Evolutionary conservation across 768 basidiomycete species (phyloP).

Genomic region (Cystofilobasidium ferigula): DNA sequence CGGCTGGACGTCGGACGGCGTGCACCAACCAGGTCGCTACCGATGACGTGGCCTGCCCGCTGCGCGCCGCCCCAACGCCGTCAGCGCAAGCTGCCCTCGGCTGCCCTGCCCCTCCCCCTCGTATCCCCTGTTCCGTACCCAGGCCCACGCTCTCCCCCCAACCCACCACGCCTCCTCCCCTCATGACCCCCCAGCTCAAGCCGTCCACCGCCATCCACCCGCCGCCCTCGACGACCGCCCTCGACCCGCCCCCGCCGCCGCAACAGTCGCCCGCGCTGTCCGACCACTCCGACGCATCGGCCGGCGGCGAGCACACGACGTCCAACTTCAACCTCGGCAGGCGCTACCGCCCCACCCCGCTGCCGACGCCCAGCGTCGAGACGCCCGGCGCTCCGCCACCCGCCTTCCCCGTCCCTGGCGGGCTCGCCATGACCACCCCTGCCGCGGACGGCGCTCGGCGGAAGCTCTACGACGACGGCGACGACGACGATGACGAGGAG

Average conservation of each 20-base stretch:
- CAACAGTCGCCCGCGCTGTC: not conserved
- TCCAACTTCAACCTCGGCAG: constrained; percentile 5
- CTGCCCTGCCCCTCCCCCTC: not conserved
- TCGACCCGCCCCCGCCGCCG: not conserved
- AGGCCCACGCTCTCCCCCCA: not conserved
- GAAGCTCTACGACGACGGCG: not conserved
- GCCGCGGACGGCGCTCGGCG: not conserved
- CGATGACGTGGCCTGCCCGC: too few species aligned
- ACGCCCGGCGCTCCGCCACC: not conserved
- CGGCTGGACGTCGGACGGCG: too few species aligned
- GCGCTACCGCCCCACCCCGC: not conserved
- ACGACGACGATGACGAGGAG: not conserved
- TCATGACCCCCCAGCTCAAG: too few species aligned
- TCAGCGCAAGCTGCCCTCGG: too few species aligned
- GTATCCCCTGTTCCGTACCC: not conserved
- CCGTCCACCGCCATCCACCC: not conserved
- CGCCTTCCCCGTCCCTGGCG: not conserved
- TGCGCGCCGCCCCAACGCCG: too few species aligned
- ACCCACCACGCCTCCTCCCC: not conserved
- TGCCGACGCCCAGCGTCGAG: not conserved
- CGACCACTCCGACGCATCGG: not conserved
- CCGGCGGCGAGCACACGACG: not conserved
- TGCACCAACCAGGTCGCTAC: too few species aligned
- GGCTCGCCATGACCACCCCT: not conserved
- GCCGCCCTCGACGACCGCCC: not conserved